Evolutionary conservation across 805 yeast genomes (phyloP).

Genomic region (Nakazawaea anatomiae): DNA sequence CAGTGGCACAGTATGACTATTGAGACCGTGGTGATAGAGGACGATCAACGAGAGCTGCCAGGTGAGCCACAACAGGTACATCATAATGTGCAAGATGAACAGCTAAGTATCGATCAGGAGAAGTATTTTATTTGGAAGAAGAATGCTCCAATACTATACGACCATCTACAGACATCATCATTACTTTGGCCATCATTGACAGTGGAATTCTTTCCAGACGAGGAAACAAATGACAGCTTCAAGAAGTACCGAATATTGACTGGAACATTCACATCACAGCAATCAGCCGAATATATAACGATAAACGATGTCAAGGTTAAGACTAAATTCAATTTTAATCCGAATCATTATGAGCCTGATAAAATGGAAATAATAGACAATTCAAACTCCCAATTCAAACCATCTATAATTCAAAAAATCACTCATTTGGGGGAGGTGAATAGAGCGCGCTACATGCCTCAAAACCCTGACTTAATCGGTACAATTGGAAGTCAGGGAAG

Average conservation of each 20-base stretch:
- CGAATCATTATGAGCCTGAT: constrained; percentile 30
- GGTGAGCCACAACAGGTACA: too few relatives aligned
- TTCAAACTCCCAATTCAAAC: constrained; percentile 29
- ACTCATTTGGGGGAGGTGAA: constrained; percentile 69
- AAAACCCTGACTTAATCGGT: constrained; percentile 78
- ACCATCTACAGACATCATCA: constrained; percentile 43
- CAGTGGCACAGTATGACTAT: not conserved
- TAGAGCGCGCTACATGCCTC: constrained; percentile 70
- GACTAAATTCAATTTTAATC: constrained; percentile 16
- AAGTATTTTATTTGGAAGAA: constrained; percentile 44
- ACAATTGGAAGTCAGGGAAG: constrained; percentile 64
- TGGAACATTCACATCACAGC: constrained; percentile 62
- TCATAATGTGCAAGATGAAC: not conserved
- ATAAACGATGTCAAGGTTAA: constrained; percentile 28
- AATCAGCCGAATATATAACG: constrained; percentile 41
- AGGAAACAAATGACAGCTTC: constrained; percentile 17
- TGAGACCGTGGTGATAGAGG: not conserved
- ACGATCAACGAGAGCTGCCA: not conserved
- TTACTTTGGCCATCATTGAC: constrained; percentile 62
- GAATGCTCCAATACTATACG: constrained; percentile 51
- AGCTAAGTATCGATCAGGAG: constrained; percentile 4
- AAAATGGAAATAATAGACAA: constrained; percentile 23
- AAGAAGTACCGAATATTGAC: constrained; percentile 41
- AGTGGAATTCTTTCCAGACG: constrained; percentile 60
- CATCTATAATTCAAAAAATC: constrained; percentile 50